Base-by-base conservation (phyloP, 805 yeast genomes). In the Kluyveromyces nonfermentans region DNA sequence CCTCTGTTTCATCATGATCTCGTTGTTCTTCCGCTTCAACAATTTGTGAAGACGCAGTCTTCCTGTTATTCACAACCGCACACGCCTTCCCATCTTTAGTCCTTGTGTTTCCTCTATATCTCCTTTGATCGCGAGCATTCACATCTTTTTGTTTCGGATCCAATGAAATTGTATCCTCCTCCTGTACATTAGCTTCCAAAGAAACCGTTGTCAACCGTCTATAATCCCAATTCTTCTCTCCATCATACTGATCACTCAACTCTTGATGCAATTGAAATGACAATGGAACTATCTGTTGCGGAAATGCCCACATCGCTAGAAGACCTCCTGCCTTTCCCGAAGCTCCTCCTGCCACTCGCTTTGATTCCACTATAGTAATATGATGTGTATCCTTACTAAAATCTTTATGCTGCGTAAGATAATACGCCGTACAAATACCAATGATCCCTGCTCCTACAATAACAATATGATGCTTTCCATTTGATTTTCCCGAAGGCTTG, bases 281-380 rank as follows among this genome's bases (percentile, higher is more conserved):
- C 43, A 90, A 69, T 0, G 95, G 93, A 7, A 88, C 97, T 41
- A 90, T 78, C 62, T 86, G 96, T 54, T 83, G 88, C 0, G 98
- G 98, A 63, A 93, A 93, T 0, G 97, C 97, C 95, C 97, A 89
- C 18, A 85, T 73, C 1, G 97, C 97, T 41, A 90, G 66, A 40
- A 90, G 70, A 0, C 98, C 98, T 37, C 97, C 98, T 6, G 98
- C 97, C 56, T 90, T 93, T 44, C 98, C 98, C 35, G 87, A 77
- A 16, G 98, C 97, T 39, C 96, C 97, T 42, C 96, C 95, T 0
- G 97, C 98, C 5, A 94, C 95, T 55, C 95, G 72, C 49, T 85
- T 86, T 42, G 90, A 80, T 63, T 90, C 98, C 12, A 93, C 60
- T 16, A 90, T 75, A 6, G 96, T 85, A 50, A 90, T 85, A 55